A percentile compares a stretch with the other conserved stretches of the same genome.
Evolutionary conservation across 352 stramenopile species (phyloP).

Genomic region (Phytophthora syringae): DNA sequence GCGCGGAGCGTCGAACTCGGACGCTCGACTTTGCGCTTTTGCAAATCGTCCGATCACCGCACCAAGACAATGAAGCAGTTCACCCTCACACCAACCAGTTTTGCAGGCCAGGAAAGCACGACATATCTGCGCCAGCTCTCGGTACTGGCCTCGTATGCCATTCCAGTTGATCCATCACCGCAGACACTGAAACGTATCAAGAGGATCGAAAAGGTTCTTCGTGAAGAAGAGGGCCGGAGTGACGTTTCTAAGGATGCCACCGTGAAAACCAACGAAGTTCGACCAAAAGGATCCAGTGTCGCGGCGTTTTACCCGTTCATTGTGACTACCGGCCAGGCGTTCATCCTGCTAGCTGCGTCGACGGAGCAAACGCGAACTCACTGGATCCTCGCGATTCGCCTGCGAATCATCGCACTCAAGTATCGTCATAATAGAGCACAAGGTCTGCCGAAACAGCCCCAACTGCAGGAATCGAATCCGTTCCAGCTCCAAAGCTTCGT

Average conservation of each 20-base stretch:
- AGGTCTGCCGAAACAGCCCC: constrained; percentile 18
- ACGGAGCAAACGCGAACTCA: constrained; percentile 58
- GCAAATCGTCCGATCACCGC: constrained; percentile 45
- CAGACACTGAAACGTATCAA: constrained; percentile 39
- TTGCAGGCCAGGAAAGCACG: constrained; percentile 63
- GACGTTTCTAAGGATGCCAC: constrained; percentile 6
- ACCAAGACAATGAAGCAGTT: constrained; percentile 78
- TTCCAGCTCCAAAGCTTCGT: constrained; percentile 62
- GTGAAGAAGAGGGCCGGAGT: constrained; percentile 35
- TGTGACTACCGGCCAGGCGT: constrained; percentile 59
- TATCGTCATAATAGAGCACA: constrained; percentile 50
- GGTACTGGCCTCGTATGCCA: constrained; percentile 48
- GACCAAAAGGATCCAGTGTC: constrained; percentile 21
- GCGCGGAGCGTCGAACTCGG: constrained; percentile 61
- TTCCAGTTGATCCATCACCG: constrained; percentile 40
- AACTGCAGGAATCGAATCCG: constrained; percentile 3
- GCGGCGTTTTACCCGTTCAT: constrained; percentile 60
- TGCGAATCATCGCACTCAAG: constrained; percentile 74
- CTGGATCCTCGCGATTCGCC: constrained; percentile 67
- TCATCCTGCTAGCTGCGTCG: constrained; percentile 52
- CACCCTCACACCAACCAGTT: constrained; percentile 55
- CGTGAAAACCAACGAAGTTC: constrained; percentile 15
- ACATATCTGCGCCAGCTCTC: constrained; percentile 53
- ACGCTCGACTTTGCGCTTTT: constrained; percentile 60
- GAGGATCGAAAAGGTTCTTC: constrained; percentile 36